Evolutionary conservation across 805 yeast genomes (phyloP).

Genomic region (Geotrichum ghanense): DNA sequence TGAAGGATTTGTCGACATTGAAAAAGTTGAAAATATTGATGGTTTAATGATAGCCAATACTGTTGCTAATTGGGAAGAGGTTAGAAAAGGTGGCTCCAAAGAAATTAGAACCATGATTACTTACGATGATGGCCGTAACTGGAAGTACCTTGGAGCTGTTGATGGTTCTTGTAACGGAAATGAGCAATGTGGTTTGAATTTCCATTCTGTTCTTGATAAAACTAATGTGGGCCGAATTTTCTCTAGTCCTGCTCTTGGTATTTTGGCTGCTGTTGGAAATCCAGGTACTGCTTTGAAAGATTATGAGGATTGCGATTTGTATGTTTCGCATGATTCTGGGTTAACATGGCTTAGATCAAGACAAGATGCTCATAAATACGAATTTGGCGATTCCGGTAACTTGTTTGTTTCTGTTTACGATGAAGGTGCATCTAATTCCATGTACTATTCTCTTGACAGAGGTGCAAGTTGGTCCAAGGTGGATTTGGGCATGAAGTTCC

Average conservation of each 20-base stretch:
- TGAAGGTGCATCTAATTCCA: constrained; percentile 26
- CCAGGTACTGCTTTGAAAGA: constrained; percentile 20
- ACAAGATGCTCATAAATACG: constrained; percentile 40
- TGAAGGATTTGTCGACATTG: constrained; percentile 31
- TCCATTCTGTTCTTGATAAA: constrained; percentile 28
- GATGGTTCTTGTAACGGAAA: constrained; percentile 18
- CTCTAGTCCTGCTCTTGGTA: constrained; percentile 34
- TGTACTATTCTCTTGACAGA: constrained; percentile 56
- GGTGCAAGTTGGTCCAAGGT: constrained; percentile 53
- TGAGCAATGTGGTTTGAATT: constrained; percentile 28
- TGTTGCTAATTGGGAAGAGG: constrained; percentile 16
- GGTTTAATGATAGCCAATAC: constrained; percentile 49
- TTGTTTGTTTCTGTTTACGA: constrained; percentile 44
- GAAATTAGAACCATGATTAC: constrained; percentile 24
- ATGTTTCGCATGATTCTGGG: constrained; percentile 68
- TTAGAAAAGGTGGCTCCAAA: constrained; percentile 11
- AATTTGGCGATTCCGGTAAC: constrained; percentile 73
- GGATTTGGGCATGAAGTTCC: constrained; percentile 34
- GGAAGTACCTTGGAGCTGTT: constrained; percentile 22
- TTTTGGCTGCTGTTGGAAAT: constrained; percentile 34
- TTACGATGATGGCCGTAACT: constrained; percentile 29
- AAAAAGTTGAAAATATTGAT: constrained; percentile 40
- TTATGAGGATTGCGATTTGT: constrained; percentile 35
- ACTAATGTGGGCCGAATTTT: constrained; percentile 23
- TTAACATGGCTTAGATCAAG: constrained; percentile 50